Evolutionary conservation across 768 basidiomycete genomes (phyloP).

Genomic region (Rhizopogon vulgaris): DNA sequence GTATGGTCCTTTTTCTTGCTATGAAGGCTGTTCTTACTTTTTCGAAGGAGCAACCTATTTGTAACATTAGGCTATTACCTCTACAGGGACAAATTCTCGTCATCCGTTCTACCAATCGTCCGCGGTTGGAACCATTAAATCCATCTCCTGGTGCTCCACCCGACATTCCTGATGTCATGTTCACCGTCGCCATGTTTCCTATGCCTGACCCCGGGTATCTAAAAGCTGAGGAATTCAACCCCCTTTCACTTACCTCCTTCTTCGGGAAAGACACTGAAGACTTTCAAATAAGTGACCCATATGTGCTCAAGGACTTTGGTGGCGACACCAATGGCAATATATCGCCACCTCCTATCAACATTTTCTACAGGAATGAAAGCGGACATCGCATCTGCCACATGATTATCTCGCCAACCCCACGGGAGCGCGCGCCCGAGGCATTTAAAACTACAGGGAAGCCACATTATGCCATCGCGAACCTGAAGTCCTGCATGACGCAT

Average conservation of each 20-base stretch:
- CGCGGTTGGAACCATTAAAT: not conserved
- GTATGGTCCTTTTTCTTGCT: slow-evolving; percentile 7
- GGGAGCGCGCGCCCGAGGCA: slow-evolving; percentile 10
- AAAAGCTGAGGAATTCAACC: slow-evolving; percentile 19
- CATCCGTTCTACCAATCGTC: slow-evolving; percentile 35
- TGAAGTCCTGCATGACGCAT: slow-evolving; percentile 19
- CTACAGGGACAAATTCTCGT: slow-evolving; percentile 46
- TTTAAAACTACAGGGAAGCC: slow-evolving; percentile 17
- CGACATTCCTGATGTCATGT: slow-evolving; percentile 17
- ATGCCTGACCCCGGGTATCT: slow-evolving; percentile 24
- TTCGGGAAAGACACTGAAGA: slow-evolving; percentile 27
- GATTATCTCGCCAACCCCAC: slow-evolving; percentile 21
- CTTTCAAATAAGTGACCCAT: slow-evolving; percentile 27
- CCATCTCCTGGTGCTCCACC: slow-evolving; percentile 11
- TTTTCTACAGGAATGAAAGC: slow-evolving; percentile 27
- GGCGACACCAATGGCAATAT: slow-evolving; percentile 13
- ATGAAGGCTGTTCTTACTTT: slow-evolving; percentile 3
- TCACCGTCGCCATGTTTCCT: slow-evolving; percentile 26
- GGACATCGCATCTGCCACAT: slow-evolving; percentile 24
- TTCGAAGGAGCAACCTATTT: slow-evolving; percentile 41
- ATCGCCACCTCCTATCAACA: slow-evolving; percentile 25
- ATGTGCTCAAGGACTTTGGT: slow-evolving; percentile 14
- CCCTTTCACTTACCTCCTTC: slow-evolving; percentile 24
- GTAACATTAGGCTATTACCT: slow-evolving; percentile 46
- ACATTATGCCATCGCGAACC: slow-evolving; percentile 23